Evolutionary conservation across 164 flowering plant species (phyloP).

Genomic region (Kalanchoe fedtschenkoi): DNA sequence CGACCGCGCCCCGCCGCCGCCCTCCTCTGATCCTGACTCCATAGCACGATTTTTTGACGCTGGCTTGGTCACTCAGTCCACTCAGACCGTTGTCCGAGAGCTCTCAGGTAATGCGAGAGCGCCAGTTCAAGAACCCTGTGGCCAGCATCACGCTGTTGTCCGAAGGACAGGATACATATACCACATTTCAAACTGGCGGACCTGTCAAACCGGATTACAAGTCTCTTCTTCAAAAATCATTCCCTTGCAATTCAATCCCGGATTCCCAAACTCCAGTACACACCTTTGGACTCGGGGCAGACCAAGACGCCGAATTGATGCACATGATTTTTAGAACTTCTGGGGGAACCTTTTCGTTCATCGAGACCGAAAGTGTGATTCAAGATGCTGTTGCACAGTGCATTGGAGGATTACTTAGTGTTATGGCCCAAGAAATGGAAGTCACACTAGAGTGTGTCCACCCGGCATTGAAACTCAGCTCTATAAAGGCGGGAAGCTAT

Average conservation of each 20-base stretch:
- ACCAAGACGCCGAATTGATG: constrained; percentile 7
- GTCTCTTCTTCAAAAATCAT: constrained; percentile 48
- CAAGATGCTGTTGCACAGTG: constrained; percentile 11
- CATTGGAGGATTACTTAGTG: constrained; percentile 8
- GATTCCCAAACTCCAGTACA: constrained; percentile 38
- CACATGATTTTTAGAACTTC: constrained; percentile 4
- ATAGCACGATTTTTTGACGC: constrained; percentile 31
- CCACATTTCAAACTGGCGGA: constrained; percentile 23
- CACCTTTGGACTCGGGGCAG: constrained; percentile 8
- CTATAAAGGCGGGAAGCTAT: constrained; percentile 79
- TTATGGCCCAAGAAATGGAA: constrained; percentile 4
- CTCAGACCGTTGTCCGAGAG: constrained; percentile 48
- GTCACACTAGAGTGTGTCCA: constrained; percentile 3
- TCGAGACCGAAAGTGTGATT: not conserved
- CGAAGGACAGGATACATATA: constrained; percentile 46
- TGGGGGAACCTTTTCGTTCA: constrained; percentile 8
- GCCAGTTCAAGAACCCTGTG: not conserved
- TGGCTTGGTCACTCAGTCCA: constrained; percentile 13
- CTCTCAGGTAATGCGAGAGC: no score
- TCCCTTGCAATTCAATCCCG: constrained; percentile 19
- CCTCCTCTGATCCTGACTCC: constrained; percentile 13
- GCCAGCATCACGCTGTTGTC: constrained; percentile 5
- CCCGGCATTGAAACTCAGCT: constrained; percentile 39
- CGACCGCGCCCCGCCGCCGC: constrained; percentile 7
- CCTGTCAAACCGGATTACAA: constrained; percentile 27